Evolutionary conservation across 2,329 filamentous ascomycete genomes (phyloP).

Genomic region (Cordyceps fumosorosea): DNA sequence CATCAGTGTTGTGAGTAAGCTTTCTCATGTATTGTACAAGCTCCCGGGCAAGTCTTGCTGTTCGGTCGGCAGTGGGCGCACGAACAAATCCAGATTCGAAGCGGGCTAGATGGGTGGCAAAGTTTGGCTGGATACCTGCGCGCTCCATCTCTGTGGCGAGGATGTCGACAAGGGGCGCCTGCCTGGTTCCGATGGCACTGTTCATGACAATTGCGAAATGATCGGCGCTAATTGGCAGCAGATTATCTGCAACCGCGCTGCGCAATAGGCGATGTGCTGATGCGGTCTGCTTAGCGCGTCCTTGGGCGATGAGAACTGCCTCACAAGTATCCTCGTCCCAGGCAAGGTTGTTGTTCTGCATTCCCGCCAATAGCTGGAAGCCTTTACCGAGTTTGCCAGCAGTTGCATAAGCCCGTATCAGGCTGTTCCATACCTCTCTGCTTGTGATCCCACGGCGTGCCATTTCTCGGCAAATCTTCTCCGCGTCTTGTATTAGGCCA

Average conservation of each 20-base stretch:
- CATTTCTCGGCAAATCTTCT: slow-evolving; percentile 40
- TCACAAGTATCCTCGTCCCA: slow-evolving; percentile 46
- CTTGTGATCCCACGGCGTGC: slow-evolving; percentile 43
- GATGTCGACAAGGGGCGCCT: slow-evolving; percentile 28
- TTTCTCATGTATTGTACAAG: slow-evolving; percentile 25
- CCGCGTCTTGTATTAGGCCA: slow-evolving; percentile 29
- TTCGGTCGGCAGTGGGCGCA: slow-evolving; percentile 20
- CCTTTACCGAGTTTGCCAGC: slow-evolving; percentile 47
- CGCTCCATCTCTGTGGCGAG: slow-evolving; percentile 38
- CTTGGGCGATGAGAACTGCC: slow-evolving; percentile 42
- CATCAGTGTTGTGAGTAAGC: slow-evolving; percentile 14
- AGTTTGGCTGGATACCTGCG: slow-evolving; percentile 35
- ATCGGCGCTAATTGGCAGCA: slow-evolving; percentile 39
- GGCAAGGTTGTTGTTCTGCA: slow-evolving; percentile 39
- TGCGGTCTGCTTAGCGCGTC: slow-evolving; percentile 41
- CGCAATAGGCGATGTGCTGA: slow-evolving; percentile 43
- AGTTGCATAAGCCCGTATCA: slow-evolving; percentile 64
- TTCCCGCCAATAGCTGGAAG: slow-evolving; percentile 41
- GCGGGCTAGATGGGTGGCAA: slow-evolving; percentile 36
- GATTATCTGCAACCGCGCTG: slow-evolving; percentile 34
- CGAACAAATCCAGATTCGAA: slow-evolving; percentile 31
- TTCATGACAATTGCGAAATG: slow-evolving; percentile 50
- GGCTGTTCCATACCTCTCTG: slow-evolving; percentile 69
- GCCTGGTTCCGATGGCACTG: slow-evolving; percentile 39
- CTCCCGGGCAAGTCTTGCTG: slow-evolving; percentile 21